Evolutionary conservation across 345 rosid genomes (phyloP), one percentile per base, ranked within the genome.

Genomic region (Corchorus capsularis): DNA sequence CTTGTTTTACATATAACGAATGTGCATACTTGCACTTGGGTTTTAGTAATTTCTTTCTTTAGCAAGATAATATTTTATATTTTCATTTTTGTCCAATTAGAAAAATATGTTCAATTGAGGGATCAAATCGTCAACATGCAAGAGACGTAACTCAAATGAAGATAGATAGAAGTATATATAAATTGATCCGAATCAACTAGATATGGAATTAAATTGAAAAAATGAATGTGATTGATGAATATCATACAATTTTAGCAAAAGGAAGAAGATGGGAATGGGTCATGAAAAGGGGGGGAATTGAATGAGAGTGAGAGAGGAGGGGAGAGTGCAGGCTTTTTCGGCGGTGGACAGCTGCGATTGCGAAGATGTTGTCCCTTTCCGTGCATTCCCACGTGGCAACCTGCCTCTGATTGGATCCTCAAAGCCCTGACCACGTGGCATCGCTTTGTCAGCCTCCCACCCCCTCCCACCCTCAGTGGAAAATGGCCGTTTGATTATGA

Each of bases 401-500:
- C 41, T 12, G 16, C 16, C 56, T 77, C 32, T 75, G 67, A 83
- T 84, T 81, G 85, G 87, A 74, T 63, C 47, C 75, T 64, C 39
- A 53, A 39, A 55, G 4, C 34, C 45, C 3, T 34, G 63, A 76
- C 76, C 90, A 73, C 72, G 85, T 84, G 87, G 82, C 87, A 67
- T 5, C 46, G 27, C n/a, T 14, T 39, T 66, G 78, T 79, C 87
- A 69, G 54, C 76, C 5, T 39, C 43, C 43, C 4, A 39, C 37
- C 61, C 81, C 39, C 61, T 79, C 39, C 62, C 61, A 78, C 34
- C 63, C 10, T 32, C 13, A 17, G 68, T 46, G 70, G 73, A 73
- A 74, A 55, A 60, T 39, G 79, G 83, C 88, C 88, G 81, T 77
- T 71, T 67, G 83, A 88, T 86, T 73, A 20, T 60, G 82, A 81